Base-by-base conservation (phyloP, 495 filamentous ascomycete species). In the Hypoxylon perforatum region DNA sequence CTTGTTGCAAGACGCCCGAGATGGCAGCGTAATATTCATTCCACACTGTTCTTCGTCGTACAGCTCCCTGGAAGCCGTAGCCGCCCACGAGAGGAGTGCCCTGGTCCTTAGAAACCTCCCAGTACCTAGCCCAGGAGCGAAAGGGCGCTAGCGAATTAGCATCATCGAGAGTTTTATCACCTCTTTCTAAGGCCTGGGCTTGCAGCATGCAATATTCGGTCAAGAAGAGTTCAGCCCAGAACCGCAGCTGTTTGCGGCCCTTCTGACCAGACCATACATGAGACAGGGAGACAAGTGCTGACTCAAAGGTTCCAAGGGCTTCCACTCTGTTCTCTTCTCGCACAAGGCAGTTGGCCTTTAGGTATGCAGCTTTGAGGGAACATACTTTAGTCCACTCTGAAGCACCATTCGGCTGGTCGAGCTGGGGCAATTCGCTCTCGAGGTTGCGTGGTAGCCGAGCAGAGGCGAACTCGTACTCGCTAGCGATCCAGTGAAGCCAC, bases 331-430 rank as follows among this genome's bases (percentile, higher is more conserved):
- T 78, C 1, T 81, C 77, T n/a, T 80, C 82, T 36, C 80, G 82
- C 41, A 85, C 84, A 66, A 91, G 85, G n/a, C 88, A 87, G 62
- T 85, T 80, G 49, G 92, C 91, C 74, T 88, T 89, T 36, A 97
- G 80, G 65, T 90, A 96, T 33, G 85, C 84, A 36, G 86, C 87
- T 73, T 94, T 95, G 8, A 94, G 81, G 17, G 90, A 83, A 75
- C 92, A 96, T 4, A 93, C 88, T 52, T 87, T 87, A 5, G 90
- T 90, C 92, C 92, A 96, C 65, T 86, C 83, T 4, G 87, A 84
- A 11, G 85, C 75, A 11, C 76, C 65, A 22, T 81, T 79, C 0
- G 77, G 81, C 2, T 79, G 78, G 61, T 81, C 73, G 53, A 90
- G 73, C 39, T 77, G 77, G 42, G 85, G 72, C 39, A 87, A 72